Base-by-base conservation (phyloP, 2,329 filamentous ascomycete species). In the Rhexocercosporidium sp. region DNA sequence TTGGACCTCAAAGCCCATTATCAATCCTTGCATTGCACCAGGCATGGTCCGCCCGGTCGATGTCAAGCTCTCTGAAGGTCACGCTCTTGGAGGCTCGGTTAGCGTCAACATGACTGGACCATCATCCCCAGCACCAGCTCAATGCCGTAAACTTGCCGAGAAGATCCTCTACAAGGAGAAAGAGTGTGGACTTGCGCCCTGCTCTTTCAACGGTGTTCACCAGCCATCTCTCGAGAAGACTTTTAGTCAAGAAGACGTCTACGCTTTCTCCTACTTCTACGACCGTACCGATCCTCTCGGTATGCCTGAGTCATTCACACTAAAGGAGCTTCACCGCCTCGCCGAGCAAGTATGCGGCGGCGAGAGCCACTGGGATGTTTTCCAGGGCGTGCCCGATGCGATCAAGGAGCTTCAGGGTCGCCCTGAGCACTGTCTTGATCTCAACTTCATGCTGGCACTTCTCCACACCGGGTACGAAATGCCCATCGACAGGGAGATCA, bases 261-360 rank as follows among this genome's bases (percentile, higher is more conserved):
- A 95, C 82, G 93, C 98, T 74, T 95, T 99, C 81, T 97, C 93
- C 34, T 99, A 97, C 86, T 99, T 99, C 82, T 97, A 92, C 82
- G 96, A 99, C 83, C 94, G 96, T 75, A 96, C 92, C 27, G 88
- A 92, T 79, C 93, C 94, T 4, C 88, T 99, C 12, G 96, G 96
- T 72, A 98, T 99, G 94, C 96, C 96, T n/a, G 94, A 97, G 73
- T 94, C 92, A 6, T 99, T 98, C 81, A 97, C 94, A 0, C 83
- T 99, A 39, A 88, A 90, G 59, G 96, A 99, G 83, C 86, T 99
- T 76, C 91, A 94, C 76, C 92, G 96, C 69, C 87, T 98, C 20
- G 89, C 96, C 0, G 85, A 89, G 71, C 91, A 90, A 47, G 96
- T 99, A 12, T 99, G 96, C 80, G 87, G 88, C 66, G 94, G 94